Evolutionary conservation across 768 basidiomycete species (phyloP), one percentile per base, ranked within the genome.

Genomic region (Thelephora ganbajun): DNA sequence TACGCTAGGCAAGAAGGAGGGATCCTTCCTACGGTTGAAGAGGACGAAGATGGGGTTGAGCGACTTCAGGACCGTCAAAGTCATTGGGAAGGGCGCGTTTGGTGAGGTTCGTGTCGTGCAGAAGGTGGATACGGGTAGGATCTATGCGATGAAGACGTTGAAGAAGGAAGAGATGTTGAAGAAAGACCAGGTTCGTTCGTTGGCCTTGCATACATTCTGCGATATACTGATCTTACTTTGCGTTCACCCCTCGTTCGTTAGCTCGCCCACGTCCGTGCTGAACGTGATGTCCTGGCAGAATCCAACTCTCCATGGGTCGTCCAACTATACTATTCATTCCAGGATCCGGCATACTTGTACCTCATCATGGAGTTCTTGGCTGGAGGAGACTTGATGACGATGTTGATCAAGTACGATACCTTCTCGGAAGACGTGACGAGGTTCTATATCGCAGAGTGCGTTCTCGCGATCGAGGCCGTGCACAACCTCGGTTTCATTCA

Each of bases 331-430:
- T 97, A 94, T 66, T 96, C 92, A n/a, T 98, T 98, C 71, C 96
- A 98, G 62, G 96, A 98, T 61, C 69, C 85, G 1, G 69, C 82
- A 46, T 90, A 85, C 56, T 75, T 99, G 20, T 99, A 98, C 67
- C 73, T 99, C 47, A 86, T 98, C 69, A 98, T 98, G 96, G 96
- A 98, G 67, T 99, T 94, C 65, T 72, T 99, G 42, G 93, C 94
- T 48, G 96, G 96, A 42, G 96, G 96, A 30, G 96, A 99, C 62
- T 71, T 98, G 51, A 97, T 99, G 96, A 96, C 93, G 3, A 98
- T 98, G 94, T 72, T 97, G 49, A 97, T 98, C 73, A 97, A 98
- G 66, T 97, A 98, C 66, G 96, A 97, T 61, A 96, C 93, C 0
- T 98, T 98, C 66, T 88, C 88, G 0, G 94, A 98, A 66, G 96